A percentile compares a stretch with the other conserved stretches of the same genome.
These are phyloP conservation scores for Aspergillus bombycis DNA, from an alignment of 2,329 filamentous ascomycete species.

Conservation along the genomic window DNA sequence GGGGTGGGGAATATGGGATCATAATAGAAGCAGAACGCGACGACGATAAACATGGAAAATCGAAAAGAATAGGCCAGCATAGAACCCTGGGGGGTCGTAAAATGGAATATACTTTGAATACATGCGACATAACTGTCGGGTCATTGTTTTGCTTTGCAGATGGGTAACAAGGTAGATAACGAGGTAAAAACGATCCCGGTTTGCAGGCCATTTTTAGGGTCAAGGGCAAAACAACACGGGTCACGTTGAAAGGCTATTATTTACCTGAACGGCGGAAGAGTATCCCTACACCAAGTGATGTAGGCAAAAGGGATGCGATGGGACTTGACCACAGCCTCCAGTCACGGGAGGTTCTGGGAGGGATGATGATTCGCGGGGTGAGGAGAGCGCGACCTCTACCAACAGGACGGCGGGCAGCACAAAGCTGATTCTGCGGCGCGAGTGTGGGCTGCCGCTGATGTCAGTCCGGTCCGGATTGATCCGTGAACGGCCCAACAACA, in stretches of 20 bases:
- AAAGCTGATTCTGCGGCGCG: conserved; percentile 13
- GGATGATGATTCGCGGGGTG: conserved; percentile 24
- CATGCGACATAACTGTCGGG: conserved; percentile 8
- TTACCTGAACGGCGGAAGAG: not conserved
- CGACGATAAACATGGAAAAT: not conserved
- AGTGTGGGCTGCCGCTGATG: conserved; percentile 29
- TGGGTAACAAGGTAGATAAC: not conserved
- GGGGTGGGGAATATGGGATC: conserved; percentile 10
- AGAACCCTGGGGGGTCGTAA: conserved; percentile 3
- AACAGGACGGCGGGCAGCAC: conserved; percentile 24
- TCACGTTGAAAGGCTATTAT: not conserved
- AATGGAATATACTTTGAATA: not conserved
- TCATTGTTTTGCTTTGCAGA: conserved; percentile 12
- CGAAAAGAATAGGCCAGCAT: conserved; percentile 14
- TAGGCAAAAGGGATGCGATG: conserved; percentile 18
- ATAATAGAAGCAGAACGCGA: conserved; percentile 22
- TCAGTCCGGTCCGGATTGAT: conserved; percentile 29
- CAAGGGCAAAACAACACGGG: conserved; percentile 19
- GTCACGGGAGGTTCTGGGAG: conserved; percentile 20
- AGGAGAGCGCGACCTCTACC: conserved; percentile 21
- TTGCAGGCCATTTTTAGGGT: conserved; percentile 20
- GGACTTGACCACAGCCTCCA: conserved; percentile 15
- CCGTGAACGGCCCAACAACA: conserved; percentile 18
- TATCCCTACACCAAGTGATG: conserved; percentile 19
- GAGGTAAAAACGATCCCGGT: conserved; percentile 19